phyloP scores from a whole-genome alignment of 371 early-diverging fungal genomes.

The Blastocladiella emersonii region DNA sequence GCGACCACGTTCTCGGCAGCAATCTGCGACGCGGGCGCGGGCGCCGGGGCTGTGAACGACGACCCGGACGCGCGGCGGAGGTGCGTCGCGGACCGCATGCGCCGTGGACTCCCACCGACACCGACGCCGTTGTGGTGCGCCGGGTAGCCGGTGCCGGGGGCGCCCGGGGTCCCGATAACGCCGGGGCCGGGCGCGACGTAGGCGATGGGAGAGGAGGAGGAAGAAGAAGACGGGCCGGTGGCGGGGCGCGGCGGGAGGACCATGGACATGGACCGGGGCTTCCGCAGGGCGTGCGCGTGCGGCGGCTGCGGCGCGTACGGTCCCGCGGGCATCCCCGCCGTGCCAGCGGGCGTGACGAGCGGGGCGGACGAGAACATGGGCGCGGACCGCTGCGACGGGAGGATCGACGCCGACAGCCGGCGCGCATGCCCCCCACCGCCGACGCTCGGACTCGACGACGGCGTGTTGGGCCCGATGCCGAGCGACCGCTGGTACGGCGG shows the following conservation, averaged over 20 bases:
- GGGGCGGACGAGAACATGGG: background rate
- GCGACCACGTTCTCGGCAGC: no score
- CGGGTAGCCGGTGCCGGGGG: background rate
- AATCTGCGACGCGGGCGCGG: no score
- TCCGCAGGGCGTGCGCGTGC: background rate
- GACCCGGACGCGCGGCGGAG: no score
- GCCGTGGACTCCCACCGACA: background rate
- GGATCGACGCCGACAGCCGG: background rate
- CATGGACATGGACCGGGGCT: background rate
- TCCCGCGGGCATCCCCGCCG: background rate
- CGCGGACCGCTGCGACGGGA: background rate
- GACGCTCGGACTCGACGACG: background rate
- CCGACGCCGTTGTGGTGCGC: no score
- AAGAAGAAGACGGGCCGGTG: no score
- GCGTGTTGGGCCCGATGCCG: background rate
- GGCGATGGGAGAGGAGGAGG: no score
- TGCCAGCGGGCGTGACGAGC: background rate
- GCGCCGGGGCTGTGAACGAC: no score
- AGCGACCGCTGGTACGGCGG: conserved; percentile 1
- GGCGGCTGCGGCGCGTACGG: background rate
- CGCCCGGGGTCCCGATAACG: no score
- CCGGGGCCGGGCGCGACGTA: no score
- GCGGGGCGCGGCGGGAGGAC: background rate
- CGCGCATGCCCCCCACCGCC: background rate
- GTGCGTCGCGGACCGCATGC: background rate